A percentile compares a stretch with the other conserved stretches of the same genome.
Conservation (phyloP, 257 asterid genomes). For the Ophiorrhiza pumila region DNA sequence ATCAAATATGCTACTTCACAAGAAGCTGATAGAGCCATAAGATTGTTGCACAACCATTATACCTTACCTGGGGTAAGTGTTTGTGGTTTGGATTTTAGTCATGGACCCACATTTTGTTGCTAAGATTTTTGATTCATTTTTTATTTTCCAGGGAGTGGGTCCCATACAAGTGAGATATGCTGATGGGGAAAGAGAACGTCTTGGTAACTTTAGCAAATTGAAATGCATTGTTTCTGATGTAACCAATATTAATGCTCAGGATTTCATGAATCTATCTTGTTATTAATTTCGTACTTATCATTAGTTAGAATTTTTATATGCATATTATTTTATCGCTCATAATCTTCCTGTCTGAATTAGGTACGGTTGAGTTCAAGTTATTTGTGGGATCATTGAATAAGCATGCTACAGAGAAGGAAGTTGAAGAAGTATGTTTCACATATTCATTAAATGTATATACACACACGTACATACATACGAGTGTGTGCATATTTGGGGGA, state of each 20-base stretch:
- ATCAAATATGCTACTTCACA: constrained; percentile 78
- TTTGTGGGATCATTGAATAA: constrained; percentile 87
- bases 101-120: constrained; percentile 15
- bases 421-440: constrained; percentile 71
- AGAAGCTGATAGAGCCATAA: constrained; percentile 95
- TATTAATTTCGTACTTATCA: neutral
- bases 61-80: constrained; percentile 83
- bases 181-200: constrained; percentile 97
- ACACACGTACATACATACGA: no score
- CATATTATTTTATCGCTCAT: constrained; percentile 12
- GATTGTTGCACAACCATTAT: constrained; percentile 76
- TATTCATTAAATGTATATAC: no score
- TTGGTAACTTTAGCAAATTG: constrained; percentile 47
- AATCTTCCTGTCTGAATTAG: constrained; percentile 27
- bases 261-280: neutral
- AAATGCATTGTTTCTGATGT: neutral
- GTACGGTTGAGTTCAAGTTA: constrained; percentile 87
- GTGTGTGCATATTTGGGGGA: neutral
- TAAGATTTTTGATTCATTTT: constrained; percentile 22
- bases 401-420: constrained; percentile 87
- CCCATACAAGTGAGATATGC: constrained; percentile 99
- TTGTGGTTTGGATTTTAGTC: constrained; percentile 20
- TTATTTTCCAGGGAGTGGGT: constrained; percentile 64
- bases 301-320: neutral
- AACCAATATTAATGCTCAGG: neutral